Conservation (phyloP, 176 grass and related monocot genomes). For the Lolium rigidum region DNA sequence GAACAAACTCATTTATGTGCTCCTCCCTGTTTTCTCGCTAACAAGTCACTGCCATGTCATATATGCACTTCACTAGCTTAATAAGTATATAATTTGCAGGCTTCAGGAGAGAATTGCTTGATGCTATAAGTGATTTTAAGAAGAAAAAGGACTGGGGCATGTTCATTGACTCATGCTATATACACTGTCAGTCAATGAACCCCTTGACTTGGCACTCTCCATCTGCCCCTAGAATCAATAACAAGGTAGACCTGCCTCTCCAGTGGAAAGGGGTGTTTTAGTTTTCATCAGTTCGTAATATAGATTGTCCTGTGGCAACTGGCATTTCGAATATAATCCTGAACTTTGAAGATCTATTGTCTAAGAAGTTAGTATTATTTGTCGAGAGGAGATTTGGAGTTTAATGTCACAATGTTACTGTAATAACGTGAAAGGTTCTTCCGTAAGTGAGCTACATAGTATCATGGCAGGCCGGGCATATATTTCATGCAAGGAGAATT, state of each 20-base stretch:
- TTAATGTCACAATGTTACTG: background rate
- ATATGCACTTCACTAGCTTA: background rate
- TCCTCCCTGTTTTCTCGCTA: slow-evolving; percentile 3
- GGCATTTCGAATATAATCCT: background rate
- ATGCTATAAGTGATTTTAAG: slow-evolving; percentile 61
- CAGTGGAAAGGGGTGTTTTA: background rate
- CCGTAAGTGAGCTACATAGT: background rate
- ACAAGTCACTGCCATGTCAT: background rate
- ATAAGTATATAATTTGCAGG: slow-evolving; percentile 42
- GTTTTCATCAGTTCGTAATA: background rate
- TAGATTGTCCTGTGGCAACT: background rate
- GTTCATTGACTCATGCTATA: slow-evolving; percentile 81
- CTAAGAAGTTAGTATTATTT: background rate
- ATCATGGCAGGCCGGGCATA: background rate
- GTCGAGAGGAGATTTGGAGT: background rate
- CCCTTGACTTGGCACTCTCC: slow-evolving; percentile 73
- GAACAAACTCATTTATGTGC: slow-evolving; percentile 20
- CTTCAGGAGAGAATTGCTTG: slow-evolving; percentile 70
- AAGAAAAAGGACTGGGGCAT: slow-evolving; percentile 71
- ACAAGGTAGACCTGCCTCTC: slow-evolving; percentile 51
- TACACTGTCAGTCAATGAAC: slow-evolving; percentile 72
- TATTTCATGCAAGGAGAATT: background rate
- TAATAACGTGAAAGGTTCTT: background rate
- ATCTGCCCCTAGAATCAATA: slow-evolving; percentile 63
- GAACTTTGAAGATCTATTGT: background rate